Conservation (phyloP, 176 grass and related monocot genomes). For the Puccinellia tenuiflora region DNA sequence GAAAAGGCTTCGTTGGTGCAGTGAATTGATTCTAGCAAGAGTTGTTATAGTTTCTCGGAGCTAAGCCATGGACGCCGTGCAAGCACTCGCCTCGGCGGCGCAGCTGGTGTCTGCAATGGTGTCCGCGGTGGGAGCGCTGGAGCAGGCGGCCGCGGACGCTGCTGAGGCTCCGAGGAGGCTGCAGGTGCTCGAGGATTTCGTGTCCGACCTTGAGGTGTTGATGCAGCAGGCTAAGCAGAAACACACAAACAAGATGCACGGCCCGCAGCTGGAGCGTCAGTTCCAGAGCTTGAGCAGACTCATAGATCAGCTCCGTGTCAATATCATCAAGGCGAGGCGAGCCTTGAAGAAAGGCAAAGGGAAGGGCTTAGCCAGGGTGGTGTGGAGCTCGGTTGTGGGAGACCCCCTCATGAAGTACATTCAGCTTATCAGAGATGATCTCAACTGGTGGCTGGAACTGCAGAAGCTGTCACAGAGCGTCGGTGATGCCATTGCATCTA, state of each 20-base stretch:
- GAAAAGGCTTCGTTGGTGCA: background rate
- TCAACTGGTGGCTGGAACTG: constrained; percentile 75
- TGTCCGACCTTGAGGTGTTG: constrained; percentile 42
- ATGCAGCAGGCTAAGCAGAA: constrained; percentile 43
- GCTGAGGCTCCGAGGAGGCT: constrained; percentile 55
- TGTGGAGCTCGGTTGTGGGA: constrained; percentile 55
- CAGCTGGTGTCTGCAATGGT: constrained; percentile 63
- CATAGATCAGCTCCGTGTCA: constrained; percentile 34
- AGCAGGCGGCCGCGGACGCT: constrained; percentile 46
- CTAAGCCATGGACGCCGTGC: constrained; percentile 38
- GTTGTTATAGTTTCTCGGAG: background rate
- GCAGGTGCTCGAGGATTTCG: constrained; percentile 54
- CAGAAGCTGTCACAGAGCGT: constrained; percentile 47
- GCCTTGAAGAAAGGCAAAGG: constrained; percentile 50
- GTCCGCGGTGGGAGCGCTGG: constrained; percentile 40
- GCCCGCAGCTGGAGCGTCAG: constrained; percentile 45
- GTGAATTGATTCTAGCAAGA: background rate
- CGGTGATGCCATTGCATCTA: constrained; percentile 22
- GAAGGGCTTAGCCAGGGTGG: constrained; percentile 46
- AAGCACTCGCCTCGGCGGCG: constrained; percentile 48
- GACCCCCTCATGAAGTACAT: constrained; percentile 50
- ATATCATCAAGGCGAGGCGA: constrained; percentile 45
- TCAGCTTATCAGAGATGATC: constrained; percentile 58
- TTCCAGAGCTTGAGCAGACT: constrained; percentile 50
- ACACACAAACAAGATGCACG: constrained; percentile 47